phyloP scores from a whole-genome alignment of 148 eudicot genomes.

The Vaccinium myrtillus region DNA sequence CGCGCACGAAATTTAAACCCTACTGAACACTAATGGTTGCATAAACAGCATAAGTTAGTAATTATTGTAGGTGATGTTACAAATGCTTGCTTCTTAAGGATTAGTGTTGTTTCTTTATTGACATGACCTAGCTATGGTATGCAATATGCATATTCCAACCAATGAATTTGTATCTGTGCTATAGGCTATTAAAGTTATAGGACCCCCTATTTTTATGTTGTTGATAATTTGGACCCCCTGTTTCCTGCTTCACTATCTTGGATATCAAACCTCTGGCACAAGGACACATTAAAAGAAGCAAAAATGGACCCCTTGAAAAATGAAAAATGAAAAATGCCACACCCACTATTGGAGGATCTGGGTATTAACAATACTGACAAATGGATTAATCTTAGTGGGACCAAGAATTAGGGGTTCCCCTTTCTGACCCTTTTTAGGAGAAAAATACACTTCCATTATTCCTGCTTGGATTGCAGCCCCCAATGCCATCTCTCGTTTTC shows the following conservation, averaged over 20 bases:
- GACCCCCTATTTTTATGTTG: not conserved
- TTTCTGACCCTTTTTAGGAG: slow-evolving; percentile 2
- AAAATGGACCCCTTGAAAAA: slow-evolving; percentile 15
- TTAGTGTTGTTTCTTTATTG: not conserved
- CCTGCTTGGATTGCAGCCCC: not conserved
- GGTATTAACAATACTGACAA: slow-evolving; percentile 12
- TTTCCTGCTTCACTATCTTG: not conserved
- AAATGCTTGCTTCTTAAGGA: not conserved
- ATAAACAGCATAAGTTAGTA: not conserved
- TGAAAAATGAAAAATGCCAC: not conserved
- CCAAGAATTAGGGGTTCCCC: not conserved
- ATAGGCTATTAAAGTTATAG: not conserved
- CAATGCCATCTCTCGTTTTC: not conserved
- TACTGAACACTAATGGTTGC: not conserved
- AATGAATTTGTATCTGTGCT: not conserved
- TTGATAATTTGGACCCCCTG: not conserved
- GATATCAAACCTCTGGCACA: not conserved
- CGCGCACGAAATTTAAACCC: too few relatives aligned
- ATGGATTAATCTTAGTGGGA: slow-evolving; percentile 11
- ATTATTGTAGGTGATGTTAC: not conserved
- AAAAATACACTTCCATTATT: slow-evolving; percentile 11
- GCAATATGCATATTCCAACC: not conserved
- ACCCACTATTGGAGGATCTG: not conserved
- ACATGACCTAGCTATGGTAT: not conserved
- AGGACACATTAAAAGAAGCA: not conserved